These are phyloP conservation scores for Ophiostoma ips DNA, from an alignment of 2,329 filamentous ascomycete genomes.

Conservation along the genomic window DNA sequence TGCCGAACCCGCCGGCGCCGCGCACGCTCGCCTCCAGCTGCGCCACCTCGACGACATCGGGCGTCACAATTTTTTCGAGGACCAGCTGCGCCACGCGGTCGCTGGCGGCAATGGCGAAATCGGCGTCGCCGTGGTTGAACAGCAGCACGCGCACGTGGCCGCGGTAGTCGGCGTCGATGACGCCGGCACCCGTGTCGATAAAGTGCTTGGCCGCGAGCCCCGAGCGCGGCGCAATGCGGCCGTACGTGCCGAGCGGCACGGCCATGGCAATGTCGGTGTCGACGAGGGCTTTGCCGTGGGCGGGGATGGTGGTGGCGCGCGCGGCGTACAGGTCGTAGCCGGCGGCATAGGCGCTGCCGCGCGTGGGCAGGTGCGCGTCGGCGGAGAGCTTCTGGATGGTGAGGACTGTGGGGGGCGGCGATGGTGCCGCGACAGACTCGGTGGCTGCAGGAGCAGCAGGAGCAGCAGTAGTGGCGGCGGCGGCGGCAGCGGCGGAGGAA, in stretches of 20 bases:
- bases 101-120: conserved; percentile 70
- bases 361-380: conserved; percentile 68
- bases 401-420: conserved; percentile 29
- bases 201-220: conserved; percentile 86
- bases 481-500: conserved; percentile 21
- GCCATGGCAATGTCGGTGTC: conserved; percentile 87
- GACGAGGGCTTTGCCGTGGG: conserved; percentile 71
- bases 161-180: conserved; percentile 95
- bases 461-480: conserved; percentile 11
- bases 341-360: conserved; percentile 78
- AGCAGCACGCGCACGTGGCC: conserved; percentile 88
- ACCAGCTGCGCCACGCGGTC: conserved; percentile 91
- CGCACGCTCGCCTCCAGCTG: conserved; percentile 82
- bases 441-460: conserved; percentile 13
- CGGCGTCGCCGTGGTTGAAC: conserved; percentile 76
- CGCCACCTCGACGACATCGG: conserved; percentile 78
- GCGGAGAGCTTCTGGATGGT: conserved; percentile 79
- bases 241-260: conserved; percentile 82
- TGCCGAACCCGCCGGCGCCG: conserved; percentile 83
- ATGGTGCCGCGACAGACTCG: no score
- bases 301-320: conserved; percentile 59
- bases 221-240: conserved; percentile 79
- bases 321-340: conserved; percentile 89
- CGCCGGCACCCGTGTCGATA: conserved; percentile 90
- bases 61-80: conserved; percentile 86